These are phyloP conservation scores for Carex cristatella DNA, from an alignment of 176 grass and related monocot genomes.

Conservation along the genomic window DNA sequence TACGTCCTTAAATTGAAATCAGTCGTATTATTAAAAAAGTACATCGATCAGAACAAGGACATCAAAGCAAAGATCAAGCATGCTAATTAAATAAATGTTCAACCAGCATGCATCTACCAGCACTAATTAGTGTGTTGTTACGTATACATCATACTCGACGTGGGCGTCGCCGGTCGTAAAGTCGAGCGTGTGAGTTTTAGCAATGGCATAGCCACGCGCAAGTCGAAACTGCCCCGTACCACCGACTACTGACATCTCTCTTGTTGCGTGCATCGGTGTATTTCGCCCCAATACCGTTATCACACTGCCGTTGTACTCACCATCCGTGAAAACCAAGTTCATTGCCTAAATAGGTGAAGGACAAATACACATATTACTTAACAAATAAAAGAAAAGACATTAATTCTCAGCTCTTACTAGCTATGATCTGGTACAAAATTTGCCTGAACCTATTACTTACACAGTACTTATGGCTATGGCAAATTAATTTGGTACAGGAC, in stretches of 20 bases:
- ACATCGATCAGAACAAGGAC: background rate
- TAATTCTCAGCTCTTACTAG: background rate
- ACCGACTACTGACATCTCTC: constrained; percentile 59
- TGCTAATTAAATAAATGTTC: constrained; percentile 16
- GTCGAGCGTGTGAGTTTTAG: constrained; percentile 40
- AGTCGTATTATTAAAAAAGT: background rate
- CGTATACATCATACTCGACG: constrained; percentile 69
- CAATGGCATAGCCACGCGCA: constrained; percentile 48
- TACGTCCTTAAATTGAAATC: background rate
- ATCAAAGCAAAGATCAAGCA: background rate
- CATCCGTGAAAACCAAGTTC: constrained; percentile 55
- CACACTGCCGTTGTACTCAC: constrained; percentile 49
- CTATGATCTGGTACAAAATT: background rate
- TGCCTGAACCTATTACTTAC: background rate
- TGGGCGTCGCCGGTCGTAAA: constrained; percentile 38
- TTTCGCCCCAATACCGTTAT: constrained; percentile 59
- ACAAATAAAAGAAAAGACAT: background rate
- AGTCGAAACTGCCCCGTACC: constrained; percentile 60
- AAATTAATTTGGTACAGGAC: background rate
- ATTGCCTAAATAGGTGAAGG: constrained; percentile 26
- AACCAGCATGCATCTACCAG: background rate
- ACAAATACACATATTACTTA: background rate
- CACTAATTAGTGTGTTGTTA: constrained; percentile 19
- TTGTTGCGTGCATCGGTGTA: constrained; percentile 31
- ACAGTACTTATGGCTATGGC: background rate